These are phyloP conservation scores for Pythium graminicola DNA, from an alignment of 352 stramenopile genomes.

Conservation along the genomic window DNA sequence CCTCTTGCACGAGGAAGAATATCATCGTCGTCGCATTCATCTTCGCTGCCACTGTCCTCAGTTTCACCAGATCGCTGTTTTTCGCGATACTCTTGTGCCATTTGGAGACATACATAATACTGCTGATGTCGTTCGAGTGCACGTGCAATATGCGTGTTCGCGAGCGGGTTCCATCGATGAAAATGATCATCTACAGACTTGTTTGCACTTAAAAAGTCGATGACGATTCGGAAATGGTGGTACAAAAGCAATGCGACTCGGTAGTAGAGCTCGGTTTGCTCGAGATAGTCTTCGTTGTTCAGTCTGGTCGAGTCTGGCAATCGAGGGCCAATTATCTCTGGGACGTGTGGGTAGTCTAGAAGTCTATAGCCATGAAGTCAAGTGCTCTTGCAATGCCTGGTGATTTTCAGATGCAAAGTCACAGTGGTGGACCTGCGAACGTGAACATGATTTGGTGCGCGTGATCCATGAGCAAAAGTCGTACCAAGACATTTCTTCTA, in stretches of 20 bases:
- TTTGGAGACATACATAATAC: slow-evolving; percentile 10
- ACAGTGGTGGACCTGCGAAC: no score
- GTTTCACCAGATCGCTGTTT: neutral
- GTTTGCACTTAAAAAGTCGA: neutral
- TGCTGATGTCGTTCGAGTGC: slow-evolving; percentile 17
- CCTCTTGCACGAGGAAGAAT: no score
- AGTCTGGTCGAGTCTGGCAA: slow-evolving; percentile 12
- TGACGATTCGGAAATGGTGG: slow-evolving; percentile 13
- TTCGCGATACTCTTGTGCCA: slow-evolving; percentile 10
- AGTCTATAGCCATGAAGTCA: slow-evolving; percentile 3
- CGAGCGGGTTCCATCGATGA: neutral
- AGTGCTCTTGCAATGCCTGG: neutral
- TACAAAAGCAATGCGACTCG: slow-evolving; percentile 14
- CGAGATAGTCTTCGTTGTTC: slow-evolving; percentile 8
- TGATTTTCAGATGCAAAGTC: neutral
- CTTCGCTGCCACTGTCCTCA: neutral
- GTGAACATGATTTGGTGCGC: neutral
- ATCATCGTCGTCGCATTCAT: neutral
- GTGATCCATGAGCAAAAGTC: slow-evolving; percentile 22
- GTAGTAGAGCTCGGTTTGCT: slow-evolving; percentile 21
- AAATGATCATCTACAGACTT: neutral
- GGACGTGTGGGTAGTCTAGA: slow-evolving; percentile 16
- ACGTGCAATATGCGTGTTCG: neutral
- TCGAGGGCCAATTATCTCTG: slow-evolving; percentile 20
- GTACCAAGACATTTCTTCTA: slow-evolving; percentile 20